Conservation (phyloP, 805 yeast species). For the Schizosaccharomyces osmophilus region DNA sequence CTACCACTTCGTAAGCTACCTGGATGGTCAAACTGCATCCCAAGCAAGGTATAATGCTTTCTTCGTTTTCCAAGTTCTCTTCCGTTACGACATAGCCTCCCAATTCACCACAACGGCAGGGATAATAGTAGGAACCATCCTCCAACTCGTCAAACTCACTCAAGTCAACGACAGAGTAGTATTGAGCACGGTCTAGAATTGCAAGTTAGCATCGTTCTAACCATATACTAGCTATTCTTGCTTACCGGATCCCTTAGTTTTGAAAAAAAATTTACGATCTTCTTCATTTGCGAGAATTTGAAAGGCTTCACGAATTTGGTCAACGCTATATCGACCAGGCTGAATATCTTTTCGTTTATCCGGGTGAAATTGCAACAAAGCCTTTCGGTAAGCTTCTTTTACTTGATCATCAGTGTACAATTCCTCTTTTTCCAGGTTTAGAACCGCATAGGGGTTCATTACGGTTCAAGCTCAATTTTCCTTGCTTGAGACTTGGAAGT, state of each 20-base stretch:
- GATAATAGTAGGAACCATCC: neutral
- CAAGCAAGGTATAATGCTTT: neutral
- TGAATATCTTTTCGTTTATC: neutral
- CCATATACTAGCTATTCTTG: neutral
- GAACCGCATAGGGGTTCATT: conserved; percentile 31
- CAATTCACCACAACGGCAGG: conserved; percentile 1
- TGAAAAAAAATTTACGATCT: neutral
- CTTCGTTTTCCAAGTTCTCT: neutral
- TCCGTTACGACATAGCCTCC: conserved; percentile 1
- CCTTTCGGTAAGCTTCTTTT: conserved; percentile 16
- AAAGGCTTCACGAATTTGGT: neutral
- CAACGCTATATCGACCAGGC: neutral
- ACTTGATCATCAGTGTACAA: conserved; percentile 8
- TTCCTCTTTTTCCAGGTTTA: conserved; percentile 69
- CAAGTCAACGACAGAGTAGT: neutral
- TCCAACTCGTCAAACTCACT: neutral
- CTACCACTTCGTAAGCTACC: neutral
- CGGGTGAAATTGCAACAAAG: neutral
- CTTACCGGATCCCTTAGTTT: neutral
- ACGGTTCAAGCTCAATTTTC: conserved; percentile 66
- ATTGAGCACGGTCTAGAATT: neutral
- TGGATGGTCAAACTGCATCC: neutral
- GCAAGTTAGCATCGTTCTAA: neutral
- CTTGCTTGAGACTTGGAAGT: neutral
- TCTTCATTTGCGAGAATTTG: neutral